These are phyloP conservation scores for Ceratocystis albifundus DNA, from an alignment of 2,329 filamentous ascomycete genomes.

Conservation along the genomic window DNA sequence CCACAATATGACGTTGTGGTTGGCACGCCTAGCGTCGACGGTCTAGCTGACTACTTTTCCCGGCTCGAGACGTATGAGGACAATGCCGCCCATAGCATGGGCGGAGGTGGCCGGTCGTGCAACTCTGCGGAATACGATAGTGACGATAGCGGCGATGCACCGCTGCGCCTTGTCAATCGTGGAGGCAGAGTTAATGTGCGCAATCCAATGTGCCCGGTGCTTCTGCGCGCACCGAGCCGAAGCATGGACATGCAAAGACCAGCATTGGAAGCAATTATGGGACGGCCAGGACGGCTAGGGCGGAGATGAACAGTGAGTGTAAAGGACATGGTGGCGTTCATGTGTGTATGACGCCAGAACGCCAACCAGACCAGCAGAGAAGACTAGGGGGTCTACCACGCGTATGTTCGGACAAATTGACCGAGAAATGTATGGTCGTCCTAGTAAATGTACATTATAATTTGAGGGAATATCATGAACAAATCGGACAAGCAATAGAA, in stretches of 20 bases:
- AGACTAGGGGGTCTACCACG: background rate
- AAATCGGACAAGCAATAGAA: background rate
- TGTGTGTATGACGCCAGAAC: background rate
- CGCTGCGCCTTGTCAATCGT: constrained; percentile 39
- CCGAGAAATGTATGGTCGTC: background rate
- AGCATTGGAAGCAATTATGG: constrained; percentile 30
- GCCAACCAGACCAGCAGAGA: background rate
- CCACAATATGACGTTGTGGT: constrained; percentile 75
- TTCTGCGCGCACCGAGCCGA: constrained; percentile 42
- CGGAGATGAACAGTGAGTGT: constrained; percentile 10
- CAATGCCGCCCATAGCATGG: constrained; percentile 25
- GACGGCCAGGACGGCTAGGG: constrained; percentile 24
- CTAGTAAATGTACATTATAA: background rate
- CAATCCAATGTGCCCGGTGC: constrained; percentile 45
- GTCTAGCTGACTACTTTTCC: constrained; percentile 76
- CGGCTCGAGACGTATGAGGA: constrained; percentile 60
- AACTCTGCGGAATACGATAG: constrained; percentile 29
- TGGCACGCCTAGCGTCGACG: constrained; percentile 53
- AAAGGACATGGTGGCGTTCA: background rate
- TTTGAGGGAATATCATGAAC: background rate
- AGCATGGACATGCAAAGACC: constrained; percentile 46
- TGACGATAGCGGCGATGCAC: constrained; percentile 28
- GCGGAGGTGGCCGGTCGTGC: constrained; percentile 27
- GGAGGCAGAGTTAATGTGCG: constrained; percentile 46
- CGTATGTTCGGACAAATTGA: no score